Evolutionary conservation across 352 stramenopile genomes (phyloP).

Genomic region (Phytophthora constricta): DNA sequence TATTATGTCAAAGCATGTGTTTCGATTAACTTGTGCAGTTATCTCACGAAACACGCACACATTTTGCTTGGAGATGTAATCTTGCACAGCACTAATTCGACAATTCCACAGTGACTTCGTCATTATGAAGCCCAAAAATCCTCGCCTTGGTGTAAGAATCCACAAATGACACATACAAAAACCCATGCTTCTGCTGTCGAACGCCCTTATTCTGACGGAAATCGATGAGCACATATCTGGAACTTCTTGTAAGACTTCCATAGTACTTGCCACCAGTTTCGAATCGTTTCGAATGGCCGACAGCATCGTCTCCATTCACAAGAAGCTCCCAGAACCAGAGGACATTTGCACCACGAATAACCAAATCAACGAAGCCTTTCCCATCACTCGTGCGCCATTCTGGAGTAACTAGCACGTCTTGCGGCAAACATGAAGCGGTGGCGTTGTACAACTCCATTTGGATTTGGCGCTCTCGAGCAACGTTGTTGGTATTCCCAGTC

Average conservation of each 20-base stretch:
- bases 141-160: neutral
- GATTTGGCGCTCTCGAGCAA: constrained; percentile 35
- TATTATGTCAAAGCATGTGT: too few species aligned
- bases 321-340: constrained; percentile 31
- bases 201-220: neutral
- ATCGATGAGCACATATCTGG: neutral
- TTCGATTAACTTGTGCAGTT: too few species aligned
- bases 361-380: constrained; percentile 31
- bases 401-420: constrained; percentile 23
- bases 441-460: constrained; percentile 29
- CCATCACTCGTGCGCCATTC: constrained; percentile 21
- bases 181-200: neutral
- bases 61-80: too few species aligned
- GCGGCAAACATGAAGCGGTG: constrained; percentile 17
- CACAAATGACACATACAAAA: neutral
- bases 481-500: constrained; percentile 19
- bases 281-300: constrained; percentile 22
- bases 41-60: too few species aligned
- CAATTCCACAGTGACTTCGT: too few species aligned
- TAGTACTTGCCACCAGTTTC: constrained; percentile 20
- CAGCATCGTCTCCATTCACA: constrained; percentile 29
- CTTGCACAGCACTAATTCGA: too few species aligned
- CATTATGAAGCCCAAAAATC: neutral
- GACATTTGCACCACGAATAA: constrained; percentile 20
- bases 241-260: constrained; percentile 19